These are phyloP conservation scores for Chenopodium berlandieri DNA, from an alignment of 148 eudicot genomes.

Conservation along the genomic window DNA sequence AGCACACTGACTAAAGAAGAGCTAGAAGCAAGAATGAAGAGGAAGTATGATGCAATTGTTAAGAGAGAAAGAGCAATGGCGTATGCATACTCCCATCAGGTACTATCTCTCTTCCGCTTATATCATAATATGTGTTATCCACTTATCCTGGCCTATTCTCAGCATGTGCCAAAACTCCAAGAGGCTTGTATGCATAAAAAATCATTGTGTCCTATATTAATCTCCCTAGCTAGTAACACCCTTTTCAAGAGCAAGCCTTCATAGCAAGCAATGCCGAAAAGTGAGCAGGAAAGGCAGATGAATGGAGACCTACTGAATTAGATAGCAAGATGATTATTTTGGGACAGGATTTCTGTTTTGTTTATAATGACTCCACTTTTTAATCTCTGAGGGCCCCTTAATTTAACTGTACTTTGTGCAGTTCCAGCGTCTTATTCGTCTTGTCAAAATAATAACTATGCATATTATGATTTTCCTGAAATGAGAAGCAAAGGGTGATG, in stretches of 20 bases:
- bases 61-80: conserved; percentile 95
- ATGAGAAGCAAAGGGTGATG: background rate
- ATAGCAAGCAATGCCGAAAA: background rate
- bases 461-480: conserved; percentile 5
- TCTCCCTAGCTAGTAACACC: conserved; percentile 2
- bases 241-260: background rate
- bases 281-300: background rate
- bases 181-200: background rate
- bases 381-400: conserved; percentile 10
- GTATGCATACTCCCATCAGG: conserved; percentile 95
- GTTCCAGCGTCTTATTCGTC: conserved; percentile 9
- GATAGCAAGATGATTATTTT: background rate
- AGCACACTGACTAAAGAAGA: conserved; percentile 85
- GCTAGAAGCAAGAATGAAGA: conserved; percentile 62
- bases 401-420: background rate
- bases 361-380: background rate
- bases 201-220: conserved; percentile 7
- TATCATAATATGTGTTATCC: background rate
- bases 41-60: conserved; percentile 73
- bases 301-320: background rate
- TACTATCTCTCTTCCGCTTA: conserved; percentile 15
- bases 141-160: background rate
- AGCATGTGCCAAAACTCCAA: too few relatives aligned
- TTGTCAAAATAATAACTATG: conserved; percentile 3
- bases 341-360: background rate